Evolutionary conservation across 2,329 filamentous ascomycete species (phyloP), one percentile per base, ranked within the genome.

Genomic region (Penicillium verrucosum): DNA sequence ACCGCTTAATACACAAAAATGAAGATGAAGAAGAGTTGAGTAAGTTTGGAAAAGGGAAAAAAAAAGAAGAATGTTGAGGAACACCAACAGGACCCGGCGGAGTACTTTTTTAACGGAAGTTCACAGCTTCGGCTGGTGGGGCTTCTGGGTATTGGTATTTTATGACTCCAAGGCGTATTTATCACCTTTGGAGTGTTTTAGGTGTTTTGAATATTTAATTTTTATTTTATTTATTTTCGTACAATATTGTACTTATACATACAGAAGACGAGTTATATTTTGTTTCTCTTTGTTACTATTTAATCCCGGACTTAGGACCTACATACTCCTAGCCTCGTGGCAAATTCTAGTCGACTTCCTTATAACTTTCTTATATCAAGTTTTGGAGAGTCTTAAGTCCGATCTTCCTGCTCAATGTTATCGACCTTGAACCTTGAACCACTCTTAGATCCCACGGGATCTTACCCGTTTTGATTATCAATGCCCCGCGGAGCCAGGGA

Each of bases 61-160:
- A 56, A 58, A 57, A 47, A 50, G 50, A 64, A 60, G 55, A 62
- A 63, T 58, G 60, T 62, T 62, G 61, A 65, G 62, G 57, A 58
- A 63, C 60, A 58, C 61, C 58, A 65, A 58, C 60, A 64, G 53
- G 61, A 64, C 63, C 68, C 66, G 66, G 68, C 67, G 69, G 68
- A 70, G 65, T 65, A 69, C 62, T 64, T 70, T 21, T 71, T 70
- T 68, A 67, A 70, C 60, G 58, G 60, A 45, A 52, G 54, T 56
- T 57, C 56, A 59, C 60, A 63, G 63, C 64, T 66, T 59, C 40
- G 49, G 34, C 30, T 56, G 57, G 64, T 66, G 63, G 64, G 64
- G 63, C 63, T 49, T 54, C 36, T 52, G 29, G 45, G 54, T 56
- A 58, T 56, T 56, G 49, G 49, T 59, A 52, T 49, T 61, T 55